Evolutionary conservation across 176 grass and related monocot genomes (phyloP).

Genomic region (Oryza coarctata): DNA sequence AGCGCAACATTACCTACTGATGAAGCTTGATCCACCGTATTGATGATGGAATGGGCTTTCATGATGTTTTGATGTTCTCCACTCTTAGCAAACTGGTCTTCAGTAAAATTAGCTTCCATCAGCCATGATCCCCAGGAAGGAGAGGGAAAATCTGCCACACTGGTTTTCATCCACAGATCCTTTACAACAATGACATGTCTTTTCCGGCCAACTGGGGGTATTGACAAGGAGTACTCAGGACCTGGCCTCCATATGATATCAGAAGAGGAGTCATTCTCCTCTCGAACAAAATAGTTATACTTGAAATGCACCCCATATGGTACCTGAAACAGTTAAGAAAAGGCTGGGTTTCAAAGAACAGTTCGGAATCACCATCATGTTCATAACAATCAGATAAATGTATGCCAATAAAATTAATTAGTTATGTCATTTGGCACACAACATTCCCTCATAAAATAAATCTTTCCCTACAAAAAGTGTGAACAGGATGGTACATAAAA

Average conservation of each 20-base stretch:
- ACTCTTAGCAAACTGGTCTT: constrained; percentile 32
- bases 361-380: not conserved
- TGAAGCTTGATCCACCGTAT: constrained; percentile 20
- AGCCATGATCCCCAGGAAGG: constrained; percentile 90
- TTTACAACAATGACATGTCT: constrained; percentile 65
- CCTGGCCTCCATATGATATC: constrained; percentile 78
- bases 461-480: not conserved
- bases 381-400: constrained; percentile 19
- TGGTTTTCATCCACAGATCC: constrained; percentile 79
- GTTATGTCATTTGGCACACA: constrained; percentile 6
- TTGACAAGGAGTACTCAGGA: constrained; percentile 71
- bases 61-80: constrained; percentile 23
- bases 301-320: constrained; percentile 87
- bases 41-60: constrained; percentile 31
- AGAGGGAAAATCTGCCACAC: constrained; percentile 41
- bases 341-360: not conserved
- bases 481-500: constrained; percentile 8
- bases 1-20: constrained; percentile 64
- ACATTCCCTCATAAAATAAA: constrained; percentile 10
- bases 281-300: constrained; percentile 94
- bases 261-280: constrained; percentile 46
- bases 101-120: constrained; percentile 44
- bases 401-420: constrained; percentile 15
- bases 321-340: constrained; percentile 60
- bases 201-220: constrained; percentile 63